Base-by-base conservation (phyloP, 1,139 yeast species). In the Candida dubliniensis region DNA sequence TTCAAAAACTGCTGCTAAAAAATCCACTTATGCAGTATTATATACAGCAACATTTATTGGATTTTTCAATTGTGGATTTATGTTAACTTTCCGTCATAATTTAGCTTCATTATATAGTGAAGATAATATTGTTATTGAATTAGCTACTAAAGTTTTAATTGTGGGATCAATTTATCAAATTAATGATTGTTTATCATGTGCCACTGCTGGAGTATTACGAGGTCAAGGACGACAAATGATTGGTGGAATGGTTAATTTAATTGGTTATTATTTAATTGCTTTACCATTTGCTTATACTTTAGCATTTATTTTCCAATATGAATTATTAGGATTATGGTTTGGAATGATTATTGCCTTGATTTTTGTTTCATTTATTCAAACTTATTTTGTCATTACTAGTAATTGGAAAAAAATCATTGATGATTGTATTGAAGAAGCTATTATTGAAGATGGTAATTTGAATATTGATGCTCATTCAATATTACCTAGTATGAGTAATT, bases 161-260 rank as follows among this genome's bases (percentile, higher is more conserved):
- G 63, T 82, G 37, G 81, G 81, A 6, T 78, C 87, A 1, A 48
- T 81, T 4, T 81, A 81, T 56, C 88, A 83, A 59, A 59, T 82
- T 31, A 75, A 74, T 50, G 88, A 82, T 55, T 72, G 71, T 45
- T 52, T 82, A 36, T 63, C 81, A 15, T 80, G 85, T 51, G 64
- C 76, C 15, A 71, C 82, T 1, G 81, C 79, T 4, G 88, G 87
- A 2, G 64, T 82, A 24, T 65, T 83, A 45, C 68, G 88, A 52
- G 87, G 84, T 8, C 88, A 82, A 60, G 88, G 87, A 4, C 64
- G 87, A 54, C 88, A 83, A 57, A 72, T 72, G 47, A 78, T 82
- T 49, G 88, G 87, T 2, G 86, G 87, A 2, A 69, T 75, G 52
- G 59, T 82, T 47, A 82, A 81, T 57, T 58, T 83, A 13, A 58